Evolutionary conservation across 2,329 filamentous ascomycete genomes (phyloP).

Genomic region (Epichloe sp.): DNA sequence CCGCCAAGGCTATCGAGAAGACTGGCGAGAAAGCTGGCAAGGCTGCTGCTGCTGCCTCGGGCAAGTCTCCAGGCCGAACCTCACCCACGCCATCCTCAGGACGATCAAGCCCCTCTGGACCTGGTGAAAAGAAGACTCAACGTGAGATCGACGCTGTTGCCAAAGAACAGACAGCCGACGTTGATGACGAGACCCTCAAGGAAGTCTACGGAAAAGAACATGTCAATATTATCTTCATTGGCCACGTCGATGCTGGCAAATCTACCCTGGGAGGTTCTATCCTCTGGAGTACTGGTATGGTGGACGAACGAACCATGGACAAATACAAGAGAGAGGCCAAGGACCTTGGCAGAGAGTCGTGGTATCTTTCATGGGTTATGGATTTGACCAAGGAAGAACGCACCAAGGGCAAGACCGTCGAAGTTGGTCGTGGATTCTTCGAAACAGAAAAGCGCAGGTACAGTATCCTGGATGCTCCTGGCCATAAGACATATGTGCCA

Average conservation of each 20-base stretch:
- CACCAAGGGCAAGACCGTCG: slow-evolving; percentile 93
- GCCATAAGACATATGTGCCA: slow-evolving; percentile 95
- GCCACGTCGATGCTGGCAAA: slow-evolving; percentile 97
- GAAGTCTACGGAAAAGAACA: slow-evolving; percentile 93
- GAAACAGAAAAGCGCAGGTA: slow-evolving; percentile 94
- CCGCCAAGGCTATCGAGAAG: slow-evolving; percentile 85
- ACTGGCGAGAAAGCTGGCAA: slow-evolving; percentile 51
- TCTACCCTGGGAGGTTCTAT: slow-evolving; percentile 91
- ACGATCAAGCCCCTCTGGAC: slow-evolving; percentile 59
- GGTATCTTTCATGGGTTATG: slow-evolving; percentile 97
- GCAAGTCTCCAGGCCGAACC: slow-evolving; percentile 50
- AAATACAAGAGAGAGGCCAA: slow-evolving; percentile 97
- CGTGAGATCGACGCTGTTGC: slow-evolving; percentile 73
- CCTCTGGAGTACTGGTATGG: slow-evolving; percentile 90
- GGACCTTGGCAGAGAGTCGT: slow-evolving; percentile 90
- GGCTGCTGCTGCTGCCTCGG: slow-evolving; percentile 19
- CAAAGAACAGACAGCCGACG: slow-evolving; percentile 67
- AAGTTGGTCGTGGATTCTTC: slow-evolving; percentile 91
- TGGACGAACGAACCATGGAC: slow-evolving; percentile 96
- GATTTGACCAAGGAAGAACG: slow-evolving; percentile 96
- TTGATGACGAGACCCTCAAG: slow-evolving; percentile 61
- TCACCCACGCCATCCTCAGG: slow-evolving; percentile 76
- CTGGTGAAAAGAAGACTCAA: slow-evolving; percentile 35
- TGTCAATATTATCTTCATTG: slow-evolving; percentile 94
- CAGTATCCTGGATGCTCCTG: slow-evolving; percentile 91